Evolutionary conservation across 345 rosid genomes (phyloP).

Genomic region (Eucalyptus pauciflora): DNA sequence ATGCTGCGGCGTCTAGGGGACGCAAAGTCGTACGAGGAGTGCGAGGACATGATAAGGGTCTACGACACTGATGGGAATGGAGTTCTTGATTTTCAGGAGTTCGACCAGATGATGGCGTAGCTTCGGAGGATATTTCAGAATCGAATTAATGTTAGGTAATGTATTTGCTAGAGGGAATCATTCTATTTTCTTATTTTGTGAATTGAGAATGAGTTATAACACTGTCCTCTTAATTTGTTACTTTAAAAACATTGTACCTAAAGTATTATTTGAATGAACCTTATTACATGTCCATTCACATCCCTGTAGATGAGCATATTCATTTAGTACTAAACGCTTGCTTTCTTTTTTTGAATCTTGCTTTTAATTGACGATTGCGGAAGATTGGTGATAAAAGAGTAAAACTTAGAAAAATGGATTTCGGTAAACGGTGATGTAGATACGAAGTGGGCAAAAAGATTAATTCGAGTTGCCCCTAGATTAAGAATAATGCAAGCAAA

Average conservation of each 20-base stretch:
- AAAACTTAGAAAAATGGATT: neutral
- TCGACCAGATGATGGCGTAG: conserved; percentile 67
- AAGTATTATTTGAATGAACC: neutral
- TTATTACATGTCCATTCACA: neutral
- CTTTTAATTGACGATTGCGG: neutral
- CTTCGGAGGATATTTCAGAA: neutral
- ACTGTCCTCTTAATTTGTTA: too few species aligned
- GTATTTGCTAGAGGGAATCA: too few species aligned
- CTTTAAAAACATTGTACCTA: too few species aligned
- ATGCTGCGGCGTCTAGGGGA: conserved; percentile 73
- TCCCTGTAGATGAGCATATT: neutral
- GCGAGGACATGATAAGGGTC: conserved; percentile 66
- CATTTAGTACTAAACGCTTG: neutral
- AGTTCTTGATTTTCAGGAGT: conserved; percentile 77
- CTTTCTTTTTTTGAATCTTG: neutral
- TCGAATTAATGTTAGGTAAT: too few species aligned
- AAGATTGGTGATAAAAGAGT: neutral
- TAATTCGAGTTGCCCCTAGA: neutral
- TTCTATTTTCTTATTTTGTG: too few species aligned
- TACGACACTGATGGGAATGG: conserved; percentile 83
- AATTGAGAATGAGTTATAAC: too few species aligned
- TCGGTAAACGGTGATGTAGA: neutral
- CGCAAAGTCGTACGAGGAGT: conserved; percentile 49
- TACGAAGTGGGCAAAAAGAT: neutral
- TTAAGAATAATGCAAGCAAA: neutral